Conservation (phyloP, 2,329 filamentous ascomycete species). For the Aspergillus sp. region DNA sequence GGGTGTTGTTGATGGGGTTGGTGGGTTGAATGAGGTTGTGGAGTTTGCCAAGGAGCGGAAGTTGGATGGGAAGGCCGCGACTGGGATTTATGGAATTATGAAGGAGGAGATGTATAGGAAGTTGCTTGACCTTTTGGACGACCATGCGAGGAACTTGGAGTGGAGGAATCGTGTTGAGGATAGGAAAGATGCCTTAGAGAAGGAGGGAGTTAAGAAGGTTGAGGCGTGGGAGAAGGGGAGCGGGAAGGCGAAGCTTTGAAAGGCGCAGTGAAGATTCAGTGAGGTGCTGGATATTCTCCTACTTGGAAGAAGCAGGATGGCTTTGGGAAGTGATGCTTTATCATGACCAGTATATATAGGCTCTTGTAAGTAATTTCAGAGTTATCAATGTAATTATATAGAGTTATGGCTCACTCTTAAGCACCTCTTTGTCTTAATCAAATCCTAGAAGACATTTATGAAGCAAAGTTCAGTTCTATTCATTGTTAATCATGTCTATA, state of each 20-base stretch:
- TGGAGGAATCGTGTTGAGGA: constrained; percentile 49
- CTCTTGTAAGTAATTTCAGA: neutral
- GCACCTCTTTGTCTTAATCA: neutral
- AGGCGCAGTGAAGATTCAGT: neutral
- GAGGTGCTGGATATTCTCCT: neutral
- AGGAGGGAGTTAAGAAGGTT: constrained; percentile 42
- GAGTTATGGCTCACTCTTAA: too few species aligned
- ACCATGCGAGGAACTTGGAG: constrained; percentile 48
- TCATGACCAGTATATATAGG: neutral
- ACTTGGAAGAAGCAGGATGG: neutral
- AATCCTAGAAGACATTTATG: neutral
- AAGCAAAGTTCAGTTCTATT: neutral
- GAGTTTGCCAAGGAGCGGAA: constrained; percentile 59
- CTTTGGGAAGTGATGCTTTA: too few species aligned
- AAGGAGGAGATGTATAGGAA: constrained; percentile 76
- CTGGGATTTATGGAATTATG: constrained; percentile 67
- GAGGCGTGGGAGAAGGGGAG: constrained; percentile 5
- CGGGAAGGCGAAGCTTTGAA: constrained; percentile 26
- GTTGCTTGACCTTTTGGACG: constrained; percentile 59
- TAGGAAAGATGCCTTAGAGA: constrained; percentile 47
- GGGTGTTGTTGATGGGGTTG: constrained; percentile 68
- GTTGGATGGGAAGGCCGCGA: constrained; percentile 61
- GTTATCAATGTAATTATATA: neutral
- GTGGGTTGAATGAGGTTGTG: constrained; percentile 64
- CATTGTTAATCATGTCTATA: neutral